Base-by-base conservation (phyloP, 176 grass and related monocot genomes). In the Areca catechu region DNA sequence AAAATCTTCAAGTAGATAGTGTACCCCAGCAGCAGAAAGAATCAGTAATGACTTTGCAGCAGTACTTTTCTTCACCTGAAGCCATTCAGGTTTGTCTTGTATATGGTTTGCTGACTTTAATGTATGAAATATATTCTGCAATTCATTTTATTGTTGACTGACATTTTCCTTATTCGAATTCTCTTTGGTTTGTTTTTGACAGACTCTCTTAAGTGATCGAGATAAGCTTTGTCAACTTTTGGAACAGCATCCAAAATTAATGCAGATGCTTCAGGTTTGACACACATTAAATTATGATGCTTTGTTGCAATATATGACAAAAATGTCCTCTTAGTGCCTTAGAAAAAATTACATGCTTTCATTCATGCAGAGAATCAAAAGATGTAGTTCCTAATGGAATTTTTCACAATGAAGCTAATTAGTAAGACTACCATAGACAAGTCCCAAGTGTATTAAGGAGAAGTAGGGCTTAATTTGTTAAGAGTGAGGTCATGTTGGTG, bases 181-280 rank as follows among this genome's bases (percentile, higher is more conserved):
- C 48, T 29, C 19, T 80, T 30, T 48, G 63, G 1, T 57, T 73
- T 19, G 66, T 16, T 4, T 61, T 55, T 61, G 25, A 43, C 78
- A 97, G 92, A 82, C 77, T 47, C 68, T 97, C 20, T 66, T 97
- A 49, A 82, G 80, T 67, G 92, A 97, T 19, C 83, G 92, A 27
- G 80, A 90, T 63, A 97, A 85, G 69, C 92, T 97, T 62, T 91
- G 86, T 58, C 70, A 91, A 53, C 86, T 97, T 74, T 53, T 97
- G 70, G 92, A 97, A 65, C 72, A 76, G 3, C 89, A 97, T 56
- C 92, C 92, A 20, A 97, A 91, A 74, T 76, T 97, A 62, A 97
- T 97, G 92, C 80, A 97, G 70, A 97, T 96, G 91, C 91, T 96
- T 65, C 91, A 96, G 91, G 91, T 95, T 79, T 71, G 58, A 58